Evolutionary conservation across 2,329 filamentous ascomycete species (phyloP), one percentile per base, ranked within the genome.

Genomic region (Chrysoporthe austroafricana): DNA sequence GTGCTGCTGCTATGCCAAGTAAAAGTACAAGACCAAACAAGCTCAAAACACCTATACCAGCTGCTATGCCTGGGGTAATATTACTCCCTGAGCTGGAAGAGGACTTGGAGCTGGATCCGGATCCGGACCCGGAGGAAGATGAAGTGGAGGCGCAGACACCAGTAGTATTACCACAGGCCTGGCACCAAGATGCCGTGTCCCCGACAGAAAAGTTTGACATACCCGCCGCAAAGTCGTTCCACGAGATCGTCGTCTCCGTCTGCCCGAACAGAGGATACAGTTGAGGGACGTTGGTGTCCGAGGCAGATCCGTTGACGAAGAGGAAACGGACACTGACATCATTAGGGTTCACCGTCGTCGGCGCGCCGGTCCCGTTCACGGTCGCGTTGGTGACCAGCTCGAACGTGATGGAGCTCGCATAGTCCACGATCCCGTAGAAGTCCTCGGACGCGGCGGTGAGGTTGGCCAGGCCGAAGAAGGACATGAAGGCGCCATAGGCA

Each of bases 361-460:
- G 86, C 76, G 75, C 72, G 60, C 74, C 66, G 36, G 65, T 63
- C 0, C 68, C 66, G 14, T 60, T 63, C 14, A 79, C 82, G 3
- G 81, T 80, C 85, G 85, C 78, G 71, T 83, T 83, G 65, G 86
- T 87, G 64, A 89, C 82, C 32, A 90, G 81, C 82, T 97, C 94
- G 76, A 96, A 94, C 6, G 84, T 84, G 86, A 97, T 93, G 71
- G 88, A 88, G 2, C 90, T 91, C 5, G 93, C 93, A 74, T 97
- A 97, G 80, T 94, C 90, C n/a, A 90, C 88, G 14, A 97, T 82
- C 65, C 91, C 91, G 68, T 81, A 88, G 81, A 97, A 97, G 76
- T 91, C 81, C 1, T 79, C 72, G 68, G 83, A 86, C 1, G 80
- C 84, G 14, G 78, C 74, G 6, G 81, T 79, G 66, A 90, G 82